These are phyloP conservation scores for Strigomonas culicis DNA, from an alignment of 208 protist species.

Conservation along the genomic window DNA sequence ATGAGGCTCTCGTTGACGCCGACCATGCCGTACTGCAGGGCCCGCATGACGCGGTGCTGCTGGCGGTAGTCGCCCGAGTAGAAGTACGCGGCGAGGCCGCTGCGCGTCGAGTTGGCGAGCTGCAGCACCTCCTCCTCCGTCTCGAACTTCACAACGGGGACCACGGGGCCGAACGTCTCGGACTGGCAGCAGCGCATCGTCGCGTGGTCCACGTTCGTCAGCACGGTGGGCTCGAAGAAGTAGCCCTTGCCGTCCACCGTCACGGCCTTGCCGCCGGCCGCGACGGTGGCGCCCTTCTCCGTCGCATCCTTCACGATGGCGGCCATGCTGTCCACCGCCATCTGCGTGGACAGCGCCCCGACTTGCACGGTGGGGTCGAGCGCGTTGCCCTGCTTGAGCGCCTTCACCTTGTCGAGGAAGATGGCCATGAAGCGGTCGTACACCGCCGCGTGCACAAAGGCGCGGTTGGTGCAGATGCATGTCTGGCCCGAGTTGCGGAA, in stretches of 20 bases:
- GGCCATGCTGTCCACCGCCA: constrained; percentile 36
- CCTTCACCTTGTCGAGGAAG: constrained; percentile 25
- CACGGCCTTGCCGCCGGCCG: constrained; percentile 48
- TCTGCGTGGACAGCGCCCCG: constrained; percentile 65
- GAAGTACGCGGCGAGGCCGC: constrained; percentile 80
- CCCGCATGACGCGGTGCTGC: constrained; percentile 49
- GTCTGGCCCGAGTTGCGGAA: constrained; percentile 83
- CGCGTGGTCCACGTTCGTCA: constrained; percentile 11
- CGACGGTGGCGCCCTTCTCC: constrained; percentile 59
- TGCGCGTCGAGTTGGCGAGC: constrained; percentile 72
- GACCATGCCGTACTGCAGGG: constrained; percentile 82
- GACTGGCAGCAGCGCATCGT: constrained; percentile 20
- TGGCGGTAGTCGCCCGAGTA: constrained; percentile 71
- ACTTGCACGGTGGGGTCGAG: constrained; percentile 44
- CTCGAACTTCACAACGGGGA: constrained; percentile 68
- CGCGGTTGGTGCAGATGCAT: constrained; percentile 71
- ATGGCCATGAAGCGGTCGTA: constrained; percentile 50
- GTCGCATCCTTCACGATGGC: constrained; percentile 57
- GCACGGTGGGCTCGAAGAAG: constrained; percentile 89
- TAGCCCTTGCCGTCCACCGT: constrained; percentile 33
- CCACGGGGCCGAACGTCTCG: constrained; percentile 92
- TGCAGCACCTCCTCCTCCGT: constrained; percentile 64
- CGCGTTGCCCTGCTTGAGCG: constrained; percentile 69
- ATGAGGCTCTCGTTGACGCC: constrained; percentile 74
- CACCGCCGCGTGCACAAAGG: constrained; percentile 65